Percentiles rank a stretch among this genome's conserved stretches.
These are phyloP conservation scores for Catunica adiposa DNA, from an alignment of 2,329 filamentous ascomycete species.

Conservation along the genomic window DNA sequence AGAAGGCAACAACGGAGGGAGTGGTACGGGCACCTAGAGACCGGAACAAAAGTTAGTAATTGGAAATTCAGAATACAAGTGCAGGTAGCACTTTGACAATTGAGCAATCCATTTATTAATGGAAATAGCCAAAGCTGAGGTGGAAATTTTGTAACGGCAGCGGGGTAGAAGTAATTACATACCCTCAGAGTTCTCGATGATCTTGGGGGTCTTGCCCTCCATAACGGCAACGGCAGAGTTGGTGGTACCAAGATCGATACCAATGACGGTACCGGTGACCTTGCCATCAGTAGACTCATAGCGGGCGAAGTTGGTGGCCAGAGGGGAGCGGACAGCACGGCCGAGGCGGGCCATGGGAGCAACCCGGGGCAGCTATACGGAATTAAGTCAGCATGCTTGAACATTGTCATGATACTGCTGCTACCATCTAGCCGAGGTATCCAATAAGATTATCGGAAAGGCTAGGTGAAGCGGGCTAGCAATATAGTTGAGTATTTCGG, in stretches of 20 bases:
- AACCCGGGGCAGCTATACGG: conserved; percentile 57
- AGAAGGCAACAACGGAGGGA: conserved; percentile 87
- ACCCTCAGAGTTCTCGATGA: conserved; percentile 97
- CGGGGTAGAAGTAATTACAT: conserved; percentile 19
- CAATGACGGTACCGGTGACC: conserved; percentile 90
- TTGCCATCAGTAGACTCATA: conserved; percentile 70
- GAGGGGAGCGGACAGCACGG: conserved; percentile 49
- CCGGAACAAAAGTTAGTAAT: background rate
- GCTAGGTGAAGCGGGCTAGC: background rate
- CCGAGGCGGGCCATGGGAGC: conserved; percentile 46
- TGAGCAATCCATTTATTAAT: background rate
- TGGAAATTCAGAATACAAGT: background rate
- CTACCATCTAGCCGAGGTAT: conserved; percentile 12
- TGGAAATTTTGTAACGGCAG: background rate
- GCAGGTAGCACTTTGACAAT: background rate
- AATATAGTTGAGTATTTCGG: background rate
- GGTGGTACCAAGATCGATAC: conserved; percentile 95
- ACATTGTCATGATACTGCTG: conserved; percentile 14
- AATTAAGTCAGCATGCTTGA: background rate
- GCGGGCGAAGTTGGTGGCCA: conserved; percentile 57
- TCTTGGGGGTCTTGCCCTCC: conserved; percentile 89
- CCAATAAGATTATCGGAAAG: background rate
- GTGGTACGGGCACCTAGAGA: conserved; percentile 65
- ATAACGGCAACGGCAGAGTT: conserved; percentile 96
- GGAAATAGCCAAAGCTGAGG: background rate